phyloP scores from a whole-genome alignment of 305 asterid genomes.

The Rubia balearica region DNA sequence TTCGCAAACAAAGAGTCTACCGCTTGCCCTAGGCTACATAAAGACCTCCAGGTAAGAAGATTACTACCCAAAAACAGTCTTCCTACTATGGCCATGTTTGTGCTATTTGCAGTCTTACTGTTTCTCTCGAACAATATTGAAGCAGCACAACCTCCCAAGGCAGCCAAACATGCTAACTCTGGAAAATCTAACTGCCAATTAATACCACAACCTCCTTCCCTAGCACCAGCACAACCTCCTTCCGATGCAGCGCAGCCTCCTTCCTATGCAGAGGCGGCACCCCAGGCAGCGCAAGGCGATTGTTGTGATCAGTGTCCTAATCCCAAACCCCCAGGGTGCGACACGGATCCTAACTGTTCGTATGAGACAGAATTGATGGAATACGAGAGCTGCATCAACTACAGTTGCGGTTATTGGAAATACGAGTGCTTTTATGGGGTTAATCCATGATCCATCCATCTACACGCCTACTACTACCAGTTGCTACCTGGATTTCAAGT shows the following conservation, averaged over 20 bases:
- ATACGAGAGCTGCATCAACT: neutral
- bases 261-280: neutral
- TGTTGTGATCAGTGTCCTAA: neutral
- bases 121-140: neutral
- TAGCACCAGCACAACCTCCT: neutral
- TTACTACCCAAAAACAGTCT: too few relatives aligned
- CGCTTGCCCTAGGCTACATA: too few relatives aligned
- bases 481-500: too few relatives aligned
- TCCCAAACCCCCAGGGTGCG: neutral
- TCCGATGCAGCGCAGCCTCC: neutral
- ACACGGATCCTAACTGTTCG: neutral
- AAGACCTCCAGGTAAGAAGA: too few relatives aligned
- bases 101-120: neutral
- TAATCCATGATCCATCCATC: neutral
- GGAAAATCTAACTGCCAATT: neutral
- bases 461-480: too few relatives aligned
- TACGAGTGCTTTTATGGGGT: neutral
- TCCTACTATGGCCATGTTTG: neutral
- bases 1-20: too few relatives aligned
- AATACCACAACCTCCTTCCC: neutral
- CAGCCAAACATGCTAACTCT: neutral
- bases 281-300: neutral
- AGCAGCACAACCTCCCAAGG: neutral
- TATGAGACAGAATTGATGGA: neutral
- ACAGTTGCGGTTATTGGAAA: neutral